These are phyloP conservation scores for Backusella parvicylindrica DNA, from an alignment of 192 early-diverging fungal species.

Conservation along the genomic window DNA sequence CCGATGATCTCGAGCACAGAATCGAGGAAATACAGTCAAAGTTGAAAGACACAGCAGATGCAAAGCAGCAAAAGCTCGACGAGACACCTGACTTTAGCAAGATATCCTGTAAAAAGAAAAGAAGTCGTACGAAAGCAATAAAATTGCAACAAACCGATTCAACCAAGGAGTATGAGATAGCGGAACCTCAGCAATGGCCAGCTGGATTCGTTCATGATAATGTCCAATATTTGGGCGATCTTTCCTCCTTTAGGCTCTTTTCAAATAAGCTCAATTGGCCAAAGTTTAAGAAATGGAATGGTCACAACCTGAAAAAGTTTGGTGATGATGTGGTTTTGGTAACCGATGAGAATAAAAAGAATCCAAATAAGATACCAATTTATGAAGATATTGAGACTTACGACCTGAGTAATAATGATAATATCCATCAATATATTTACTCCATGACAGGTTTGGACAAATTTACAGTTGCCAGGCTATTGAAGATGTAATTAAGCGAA, in stretches of 20 bases:
- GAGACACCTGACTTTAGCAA: not conserved
- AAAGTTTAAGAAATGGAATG: not conserved
- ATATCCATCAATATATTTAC: conserved; percentile 22
- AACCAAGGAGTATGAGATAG: not conserved
- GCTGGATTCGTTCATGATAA: not conserved
- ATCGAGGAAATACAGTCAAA: not conserved
- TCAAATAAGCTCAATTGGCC: conserved; percentile 17
- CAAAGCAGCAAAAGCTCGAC: not conserved
- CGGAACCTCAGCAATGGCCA: not conserved
- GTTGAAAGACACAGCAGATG: not conserved
- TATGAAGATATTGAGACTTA: not conserved
- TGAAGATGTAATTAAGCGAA: conserved; percentile 20
- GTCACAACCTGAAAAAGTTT: conserved; percentile 6
- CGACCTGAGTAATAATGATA: not conserved
- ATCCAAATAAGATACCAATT: not conserved
- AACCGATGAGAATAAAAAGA: not conserved
- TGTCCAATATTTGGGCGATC: conserved; percentile 23
- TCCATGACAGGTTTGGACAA: conserved; percentile 23
- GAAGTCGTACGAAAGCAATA: not conserved
- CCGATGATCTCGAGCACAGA: not conserved
- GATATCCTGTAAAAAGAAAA: not conserved
- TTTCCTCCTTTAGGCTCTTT: conserved; percentile 19
- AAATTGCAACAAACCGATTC: not conserved
- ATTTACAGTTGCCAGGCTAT: conserved; percentile 12
- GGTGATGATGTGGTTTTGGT: conserved; percentile 21